Conservation (phyloP, 352 stramenopile genomes). For the Thalassiosira mediterranea region DNA sequence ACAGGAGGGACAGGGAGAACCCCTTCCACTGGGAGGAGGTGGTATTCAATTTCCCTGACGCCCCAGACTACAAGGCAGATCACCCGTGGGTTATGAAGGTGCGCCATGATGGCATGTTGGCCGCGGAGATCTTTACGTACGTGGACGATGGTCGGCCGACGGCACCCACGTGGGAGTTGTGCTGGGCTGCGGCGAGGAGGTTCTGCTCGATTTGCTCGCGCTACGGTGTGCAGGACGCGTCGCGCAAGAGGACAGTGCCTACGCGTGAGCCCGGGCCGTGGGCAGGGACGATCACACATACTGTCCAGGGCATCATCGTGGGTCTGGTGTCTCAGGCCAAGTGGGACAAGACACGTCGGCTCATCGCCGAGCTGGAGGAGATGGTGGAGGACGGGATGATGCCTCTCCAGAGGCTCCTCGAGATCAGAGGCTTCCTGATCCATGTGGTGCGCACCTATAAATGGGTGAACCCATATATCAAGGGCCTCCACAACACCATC, state of each 20-base stretch:
- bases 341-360: conserved; percentile 5
- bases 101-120: conserved; percentile 3
- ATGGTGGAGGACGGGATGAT: conserved; percentile 10
- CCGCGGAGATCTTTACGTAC: conserved; percentile 19
- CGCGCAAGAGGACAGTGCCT: not conserved
- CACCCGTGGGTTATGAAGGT: conserved; percentile 27
- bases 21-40: conserved; percentile 28
- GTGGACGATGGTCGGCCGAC: conserved; percentile 13
- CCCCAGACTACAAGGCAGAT: not conserved
- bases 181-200: not conserved
- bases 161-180: not conserved
- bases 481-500: conserved; percentile 60
- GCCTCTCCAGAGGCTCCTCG: conserved; percentile 3
- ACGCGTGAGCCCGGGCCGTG: not conserved
- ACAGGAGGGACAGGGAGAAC: conserved; percentile 1
- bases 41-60: conserved; percentile 22
- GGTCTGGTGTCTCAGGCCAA: conserved; percentile 4
- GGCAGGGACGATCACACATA: conserved; percentile 5
- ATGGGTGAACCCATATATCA: conserved; percentile 50
- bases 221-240: conserved; percentile 11
- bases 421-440: conserved; percentile 33
- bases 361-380: not conserved
- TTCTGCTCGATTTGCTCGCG: not conserved
- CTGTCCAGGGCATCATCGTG: not conserved
- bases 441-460: conserved; percentile 48